Evolutionary conservation across 2,329 filamentous ascomycete genomes (phyloP).

Genomic region (Arthrobotrys megalospora): DNA sequence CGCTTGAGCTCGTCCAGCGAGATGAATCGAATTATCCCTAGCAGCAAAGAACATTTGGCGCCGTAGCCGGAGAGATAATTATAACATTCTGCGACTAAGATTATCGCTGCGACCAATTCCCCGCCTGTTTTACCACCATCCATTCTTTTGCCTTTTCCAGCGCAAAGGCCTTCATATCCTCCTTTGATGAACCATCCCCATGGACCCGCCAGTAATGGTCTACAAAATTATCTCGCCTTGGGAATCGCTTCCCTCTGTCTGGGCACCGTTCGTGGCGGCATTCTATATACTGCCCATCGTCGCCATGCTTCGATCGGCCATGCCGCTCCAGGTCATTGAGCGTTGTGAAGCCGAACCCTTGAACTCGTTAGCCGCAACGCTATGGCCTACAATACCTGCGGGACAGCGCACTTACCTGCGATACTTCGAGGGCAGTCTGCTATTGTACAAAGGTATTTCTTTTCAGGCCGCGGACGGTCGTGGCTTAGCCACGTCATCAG

Average conservation of each 20-base stretch:
- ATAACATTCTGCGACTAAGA: slow-evolving; percentile 15
- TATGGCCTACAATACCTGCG: slow-evolving; percentile 16
- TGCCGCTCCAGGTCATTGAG: slow-evolving; percentile 60
- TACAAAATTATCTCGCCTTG: slow-evolving; percentile 57
- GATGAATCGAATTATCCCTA: slow-evolving; percentile 28
- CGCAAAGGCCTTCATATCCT: slow-evolving; percentile 45
- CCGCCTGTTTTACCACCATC: slow-evolving; percentile 57
- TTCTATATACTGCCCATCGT: slow-evolving; percentile 59
- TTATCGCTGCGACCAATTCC: slow-evolving; percentile 37
- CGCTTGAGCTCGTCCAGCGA: slow-evolving; percentile 44
- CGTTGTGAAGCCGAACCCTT: slow-evolving; percentile 55
- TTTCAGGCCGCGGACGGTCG: slow-evolving; percentile 49
- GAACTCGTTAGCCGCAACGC: slow-evolving; percentile 45
- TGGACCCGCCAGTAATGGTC: slow-evolving; percentile 60
- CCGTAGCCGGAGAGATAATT: slow-evolving; percentile 36
- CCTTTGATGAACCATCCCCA: slow-evolving; percentile 43
- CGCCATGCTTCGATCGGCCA: slow-evolving; percentile 56
- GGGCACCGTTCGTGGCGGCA: slow-evolving; percentile 49
- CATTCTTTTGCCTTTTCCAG: slow-evolving; percentile 53
- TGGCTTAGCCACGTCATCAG: slow-evolving; percentile 59
- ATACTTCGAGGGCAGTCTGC: slow-evolving; percentile 35
- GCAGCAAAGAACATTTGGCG: slow-evolving; percentile 40
- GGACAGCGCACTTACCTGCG: slow-evolving; percentile 33
- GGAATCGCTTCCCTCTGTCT: slow-evolving; percentile 48
- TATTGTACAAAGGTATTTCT: slow-evolving; percentile 43